Evolutionary conservation across 139 green algal genomes (phyloP).

Genomic region (Ettlia oleoabundans): DNA sequence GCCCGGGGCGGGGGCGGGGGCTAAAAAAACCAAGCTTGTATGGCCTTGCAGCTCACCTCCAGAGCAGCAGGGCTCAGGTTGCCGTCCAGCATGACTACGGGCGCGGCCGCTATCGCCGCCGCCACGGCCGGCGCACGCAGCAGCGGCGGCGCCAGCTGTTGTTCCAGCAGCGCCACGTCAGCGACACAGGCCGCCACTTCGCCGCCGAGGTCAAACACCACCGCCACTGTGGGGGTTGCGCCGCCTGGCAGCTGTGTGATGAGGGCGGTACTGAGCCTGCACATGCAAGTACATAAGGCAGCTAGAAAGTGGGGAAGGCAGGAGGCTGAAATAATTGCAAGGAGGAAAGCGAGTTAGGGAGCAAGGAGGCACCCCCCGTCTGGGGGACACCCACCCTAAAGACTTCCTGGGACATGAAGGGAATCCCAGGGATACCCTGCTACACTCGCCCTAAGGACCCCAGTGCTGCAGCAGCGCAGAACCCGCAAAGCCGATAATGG

Average conservation of each 20-base stretch:
- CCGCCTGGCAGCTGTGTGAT: constrained; percentile 33
- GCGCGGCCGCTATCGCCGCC: constrained; percentile 17
- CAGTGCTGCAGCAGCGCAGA: background rate
- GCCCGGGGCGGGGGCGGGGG: too few species aligned
- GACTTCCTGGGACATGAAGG: too few species aligned
- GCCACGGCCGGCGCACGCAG: background rate
- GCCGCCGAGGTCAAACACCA: constrained; percentile 43
- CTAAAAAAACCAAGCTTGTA: too few species aligned
- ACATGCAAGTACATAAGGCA: background rate
- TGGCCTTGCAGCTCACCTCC: background rate
- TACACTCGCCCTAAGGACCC: too few species aligned
- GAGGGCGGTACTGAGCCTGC: constrained; percentile 27
- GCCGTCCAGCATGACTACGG: constrained; percentile 63
- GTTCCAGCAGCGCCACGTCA: constrained; percentile 62
- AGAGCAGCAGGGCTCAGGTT: constrained; percentile 57
- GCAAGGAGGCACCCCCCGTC: too few species aligned
- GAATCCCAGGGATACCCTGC: too few species aligned
- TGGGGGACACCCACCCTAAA: too few species aligned
- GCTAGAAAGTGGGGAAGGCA: background rate
- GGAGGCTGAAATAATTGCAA: too few species aligned
- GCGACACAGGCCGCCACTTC: constrained; percentile 74
- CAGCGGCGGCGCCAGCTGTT: constrained; percentile 48
- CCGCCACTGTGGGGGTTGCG: constrained; percentile 19
- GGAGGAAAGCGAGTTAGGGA: too few species aligned
- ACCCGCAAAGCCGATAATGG: too few species aligned